A percentile compares a stretch with the other conserved stretches of the same genome.
These are phyloP conservation scores for Coemansia sp. DNA, from an alignment of 192 early-diverging fungal genomes.

Conservation along the genomic window DNA sequence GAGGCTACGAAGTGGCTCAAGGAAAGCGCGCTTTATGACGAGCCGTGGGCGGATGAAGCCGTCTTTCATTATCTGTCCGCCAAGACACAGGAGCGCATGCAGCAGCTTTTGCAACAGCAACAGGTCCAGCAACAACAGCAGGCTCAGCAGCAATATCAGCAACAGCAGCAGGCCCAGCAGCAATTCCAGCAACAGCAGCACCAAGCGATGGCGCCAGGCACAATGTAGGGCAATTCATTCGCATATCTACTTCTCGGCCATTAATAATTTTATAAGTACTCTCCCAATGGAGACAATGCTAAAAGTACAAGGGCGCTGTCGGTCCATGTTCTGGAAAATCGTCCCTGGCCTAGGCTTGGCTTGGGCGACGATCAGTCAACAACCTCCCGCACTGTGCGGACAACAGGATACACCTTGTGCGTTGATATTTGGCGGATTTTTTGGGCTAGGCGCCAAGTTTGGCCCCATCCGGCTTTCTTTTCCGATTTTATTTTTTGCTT, in stretches of 20 bases:
- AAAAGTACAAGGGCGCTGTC: neutral
- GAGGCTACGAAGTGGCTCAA: slow-evolving; percentile 50
- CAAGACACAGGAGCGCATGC: slow-evolving; percentile 55
- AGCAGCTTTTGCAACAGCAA: slow-evolving; percentile 44
- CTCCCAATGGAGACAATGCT: no score
- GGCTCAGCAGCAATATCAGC: no score
- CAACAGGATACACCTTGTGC: neutral
- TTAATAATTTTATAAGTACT: neutral
- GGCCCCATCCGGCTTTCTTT: slow-evolving; percentile 5
- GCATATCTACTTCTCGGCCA: neutral
- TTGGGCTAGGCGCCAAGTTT: neutral
- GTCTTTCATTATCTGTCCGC: slow-evolving; percentile 85
- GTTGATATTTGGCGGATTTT: neutral
- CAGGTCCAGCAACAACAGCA: slow-evolving; percentile 19
- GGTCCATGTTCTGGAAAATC: neutral
- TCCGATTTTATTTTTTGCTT: neutral
- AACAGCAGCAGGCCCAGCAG: no score
- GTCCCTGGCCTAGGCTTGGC: no score
- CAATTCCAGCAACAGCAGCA: slow-evolving; percentile 6
- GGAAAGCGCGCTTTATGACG: slow-evolving; percentile 48
- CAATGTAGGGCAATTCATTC: no score
- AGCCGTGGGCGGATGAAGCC: slow-evolving; percentile 80
- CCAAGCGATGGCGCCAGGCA: no score
- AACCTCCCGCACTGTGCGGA: neutral
- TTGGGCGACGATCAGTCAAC: no score